Percentiles rank a stretch among this genome's conserved stretches.
Conservation (phyloP, 202 grass and related monocot genomes). For the Dendrocalamus latiflorus region DNA sequence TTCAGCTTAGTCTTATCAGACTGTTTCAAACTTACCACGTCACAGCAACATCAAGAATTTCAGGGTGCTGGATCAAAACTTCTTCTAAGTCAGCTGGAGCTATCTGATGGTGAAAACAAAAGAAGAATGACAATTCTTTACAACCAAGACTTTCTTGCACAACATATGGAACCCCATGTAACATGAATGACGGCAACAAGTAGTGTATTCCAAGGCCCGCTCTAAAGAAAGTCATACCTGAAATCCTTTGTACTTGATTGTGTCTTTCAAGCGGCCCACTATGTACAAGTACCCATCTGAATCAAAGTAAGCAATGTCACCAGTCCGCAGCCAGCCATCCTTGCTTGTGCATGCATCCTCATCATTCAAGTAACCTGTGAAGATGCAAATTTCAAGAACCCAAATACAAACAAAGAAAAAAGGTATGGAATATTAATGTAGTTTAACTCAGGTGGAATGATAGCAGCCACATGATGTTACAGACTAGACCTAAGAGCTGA, state of each 20-base stretch:
- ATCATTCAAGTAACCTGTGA: constrained; percentile 75
- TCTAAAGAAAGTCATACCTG: constrained; percentile 54
- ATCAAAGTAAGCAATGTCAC: constrained; percentile 87
- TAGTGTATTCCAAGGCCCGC: background rate
- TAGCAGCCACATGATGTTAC: background rate
- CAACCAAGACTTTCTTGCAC: background rate
- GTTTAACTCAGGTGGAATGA: background rate
- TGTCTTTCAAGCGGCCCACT: constrained; percentile 81
- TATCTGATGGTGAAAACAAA: constrained; percentile 49
- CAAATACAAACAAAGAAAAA: background rate
- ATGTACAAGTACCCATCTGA: constrained; percentile 73
- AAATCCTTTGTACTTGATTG: constrained; percentile 97
- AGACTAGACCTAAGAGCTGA: background rate
- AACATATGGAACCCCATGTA: background rate
- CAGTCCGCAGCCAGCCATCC: constrained; percentile 67
- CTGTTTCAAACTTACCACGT: constrained; percentile 55
- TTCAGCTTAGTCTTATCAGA: background rate
- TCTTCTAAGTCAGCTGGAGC: constrained; percentile 82
- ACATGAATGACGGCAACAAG: background rate
- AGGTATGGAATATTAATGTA: background rate
- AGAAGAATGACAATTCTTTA: background rate
- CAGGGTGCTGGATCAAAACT: constrained; percentile 63
- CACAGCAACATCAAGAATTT: constrained; percentile 74
- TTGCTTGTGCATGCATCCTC: constrained; percentile 31
- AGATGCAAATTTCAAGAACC: constrained; percentile 1